These are phyloP conservation scores for Talaromyces proteolyticus DNA, from an alignment of 495 filamentous ascomycete genomes.

Conservation along the genomic window DNA sequence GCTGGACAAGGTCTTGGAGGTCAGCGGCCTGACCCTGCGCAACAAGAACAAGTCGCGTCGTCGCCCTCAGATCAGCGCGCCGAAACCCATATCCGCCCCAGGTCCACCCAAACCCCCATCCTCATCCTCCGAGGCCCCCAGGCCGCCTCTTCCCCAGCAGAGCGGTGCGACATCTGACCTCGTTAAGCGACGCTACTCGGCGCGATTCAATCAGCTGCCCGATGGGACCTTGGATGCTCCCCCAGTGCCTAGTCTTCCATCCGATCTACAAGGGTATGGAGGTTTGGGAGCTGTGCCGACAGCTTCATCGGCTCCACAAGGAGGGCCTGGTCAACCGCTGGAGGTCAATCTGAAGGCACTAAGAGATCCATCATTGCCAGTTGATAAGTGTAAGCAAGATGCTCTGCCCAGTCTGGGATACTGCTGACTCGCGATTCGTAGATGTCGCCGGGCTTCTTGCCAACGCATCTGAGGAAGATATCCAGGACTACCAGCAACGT, in stretches of 20 bases:
- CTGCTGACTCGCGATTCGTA: constrained; percentile 11
- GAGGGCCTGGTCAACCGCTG: constrained; percentile 32
- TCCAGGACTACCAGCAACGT: constrained; percentile 71
- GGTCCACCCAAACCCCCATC: constrained; percentile 27
- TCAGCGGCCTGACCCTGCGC: constrained; percentile 80
- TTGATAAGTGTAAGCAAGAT: constrained; percentile 47
- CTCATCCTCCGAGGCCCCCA: constrained; percentile 18
- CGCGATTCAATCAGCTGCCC: constrained; percentile 74
- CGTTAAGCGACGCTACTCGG: constrained; percentile 91
- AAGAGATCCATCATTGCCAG: constrained; percentile 70
- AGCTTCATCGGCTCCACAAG: constrained; percentile 39
- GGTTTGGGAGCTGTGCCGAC: constrained; percentile 34
- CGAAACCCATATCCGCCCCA: constrained; percentile 69
- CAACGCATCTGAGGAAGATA: constrained; percentile 91
- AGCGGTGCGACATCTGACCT: constrained; percentile 72
- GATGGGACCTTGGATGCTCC: constrained; percentile 61
- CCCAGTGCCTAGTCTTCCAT: constrained; percentile 57
- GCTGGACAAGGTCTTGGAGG: constrained; percentile 26
- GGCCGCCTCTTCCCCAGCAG: constrained; percentile 24
- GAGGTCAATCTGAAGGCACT: constrained; percentile 66
- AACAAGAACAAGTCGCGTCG: constrained; percentile 74
- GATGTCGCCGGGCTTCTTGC: constrained; percentile 77
- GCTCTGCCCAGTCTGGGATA: background rate
- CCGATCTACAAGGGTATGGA: constrained; percentile 45
- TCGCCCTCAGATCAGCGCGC: constrained; percentile 74